These are phyloP conservation scores for Coix lacrymajobi DNA, from an alignment of 176 grass and related monocot species.

Conservation along the genomic window DNA sequence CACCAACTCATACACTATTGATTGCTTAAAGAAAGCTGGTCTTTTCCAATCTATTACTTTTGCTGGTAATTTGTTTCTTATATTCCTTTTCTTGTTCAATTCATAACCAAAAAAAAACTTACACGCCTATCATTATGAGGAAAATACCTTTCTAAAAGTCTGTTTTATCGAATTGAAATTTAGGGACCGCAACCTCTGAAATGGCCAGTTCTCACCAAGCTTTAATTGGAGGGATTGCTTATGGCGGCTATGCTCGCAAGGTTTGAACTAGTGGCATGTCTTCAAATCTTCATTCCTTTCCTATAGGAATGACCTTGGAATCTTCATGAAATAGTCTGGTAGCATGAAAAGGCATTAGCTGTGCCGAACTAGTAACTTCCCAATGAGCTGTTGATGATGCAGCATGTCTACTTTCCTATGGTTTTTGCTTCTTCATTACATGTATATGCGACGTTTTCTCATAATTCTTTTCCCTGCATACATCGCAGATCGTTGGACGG, in stretches of 20 bases:
- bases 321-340: neutral
- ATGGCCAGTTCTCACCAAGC: slow-evolving; percentile 25
- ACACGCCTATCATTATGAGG: neutral
- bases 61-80: slow-evolving; percentile 34
- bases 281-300: neutral
- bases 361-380: neutral
- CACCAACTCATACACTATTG: slow-evolving; percentile 70
- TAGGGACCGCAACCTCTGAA: slow-evolving; percentile 4
- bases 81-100: neutral
- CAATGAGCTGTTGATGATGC: neutral
- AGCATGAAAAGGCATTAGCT: neutral
- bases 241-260: slow-evolving; percentile 91
- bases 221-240: slow-evolving; percentile 88
- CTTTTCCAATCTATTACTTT: slow-evolving; percentile 47
- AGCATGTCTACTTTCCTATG: neutral
- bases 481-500: slow-evolving; percentile 71
- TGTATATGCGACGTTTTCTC: neutral
- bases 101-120: neutral
- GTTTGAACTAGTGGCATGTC: slow-evolving; percentile 29
- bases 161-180: slow-evolving; percentile 11
- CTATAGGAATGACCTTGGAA: neutral
- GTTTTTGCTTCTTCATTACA: neutral
- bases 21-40: slow-evolving; percentile 70
- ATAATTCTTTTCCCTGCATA: neutral
- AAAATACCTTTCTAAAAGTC: neutral